These are phyloP conservation scores for Pythium brachiatum DNA, from an alignment of 352 stramenopile species.

Conservation along the genomic window DNA sequence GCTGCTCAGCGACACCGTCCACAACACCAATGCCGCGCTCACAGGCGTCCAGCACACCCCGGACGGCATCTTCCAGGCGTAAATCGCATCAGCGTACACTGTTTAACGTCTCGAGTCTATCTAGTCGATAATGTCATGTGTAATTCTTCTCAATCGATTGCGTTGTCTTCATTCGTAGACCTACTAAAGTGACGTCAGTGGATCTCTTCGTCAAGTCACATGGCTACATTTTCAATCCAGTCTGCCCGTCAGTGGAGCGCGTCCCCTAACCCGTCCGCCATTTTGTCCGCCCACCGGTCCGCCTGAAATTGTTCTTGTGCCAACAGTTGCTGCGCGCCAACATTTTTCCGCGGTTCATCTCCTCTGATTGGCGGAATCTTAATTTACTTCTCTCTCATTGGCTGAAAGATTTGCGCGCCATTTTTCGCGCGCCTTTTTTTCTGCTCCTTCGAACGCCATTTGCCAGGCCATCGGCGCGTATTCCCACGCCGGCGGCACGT, in stretches of 20 bases:
- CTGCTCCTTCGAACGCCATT: conserved; percentile 17
- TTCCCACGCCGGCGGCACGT: background rate
- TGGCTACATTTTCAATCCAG: conserved; percentile 3
- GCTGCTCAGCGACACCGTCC: conserved; percentile 1
- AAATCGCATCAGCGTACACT: too few relatives aligned
- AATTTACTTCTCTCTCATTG: conserved; percentile 13
- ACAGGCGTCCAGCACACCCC: conserved; percentile 3
- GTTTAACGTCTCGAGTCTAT: too few relatives aligned
- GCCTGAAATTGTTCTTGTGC: background rate
- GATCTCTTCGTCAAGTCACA: background rate
- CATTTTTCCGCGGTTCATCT: background rate
- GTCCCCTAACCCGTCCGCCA: background rate
- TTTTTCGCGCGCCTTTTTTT: conserved; percentile 26
- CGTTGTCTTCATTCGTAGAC: too few relatives aligned
- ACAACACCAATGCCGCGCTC: conserved; percentile 5
- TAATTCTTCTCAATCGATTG: background rate
- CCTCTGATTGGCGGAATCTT: conserved; percentile 26
- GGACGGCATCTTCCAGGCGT: conserved; percentile 4
- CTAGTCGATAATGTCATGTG: background rate
- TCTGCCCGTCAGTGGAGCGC: background rate
- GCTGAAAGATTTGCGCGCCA: conserved; percentile 23
- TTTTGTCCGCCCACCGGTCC: background rate
- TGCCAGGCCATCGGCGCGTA: background rate
- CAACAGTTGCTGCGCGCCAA: conserved; percentile 3
- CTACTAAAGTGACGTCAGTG: background rate